Percentiles rank a stretch among this genome's conserved stretches.
Evolutionary conservation across 305 asterid genomes (phyloP).

Genomic region (Fraxinus nigra): DNA sequence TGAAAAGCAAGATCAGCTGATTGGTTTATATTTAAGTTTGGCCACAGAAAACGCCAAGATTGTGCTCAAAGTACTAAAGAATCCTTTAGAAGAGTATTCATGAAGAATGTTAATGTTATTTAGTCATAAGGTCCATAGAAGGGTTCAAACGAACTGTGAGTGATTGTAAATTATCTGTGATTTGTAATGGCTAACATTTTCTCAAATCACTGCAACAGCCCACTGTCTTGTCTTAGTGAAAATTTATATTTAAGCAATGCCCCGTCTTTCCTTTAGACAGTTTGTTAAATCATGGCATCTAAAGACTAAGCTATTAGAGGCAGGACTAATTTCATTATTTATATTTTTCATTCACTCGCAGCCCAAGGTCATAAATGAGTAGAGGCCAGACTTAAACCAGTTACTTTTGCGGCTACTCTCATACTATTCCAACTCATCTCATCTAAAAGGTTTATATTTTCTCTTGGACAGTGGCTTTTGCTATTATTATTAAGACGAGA

Average conservation of each 20-base stretch:
- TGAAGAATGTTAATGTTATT: neutral
- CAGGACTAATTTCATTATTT: neutral
- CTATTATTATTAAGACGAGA: neutral
- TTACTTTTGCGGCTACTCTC: neutral
- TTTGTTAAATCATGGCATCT: neutral
- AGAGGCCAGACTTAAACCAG: neutral
- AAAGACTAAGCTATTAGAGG: neutral
- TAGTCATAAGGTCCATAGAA: neutral
- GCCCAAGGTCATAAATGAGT: neutral
- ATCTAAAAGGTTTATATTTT: neutral
- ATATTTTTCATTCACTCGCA: neutral
- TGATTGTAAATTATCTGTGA: neutral
- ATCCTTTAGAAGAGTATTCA: neutral
- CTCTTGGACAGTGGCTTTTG: neutral
- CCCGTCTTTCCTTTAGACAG: neutral
- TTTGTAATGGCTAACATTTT: neutral
- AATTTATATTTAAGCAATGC: neutral
- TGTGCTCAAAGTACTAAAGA: neutral
- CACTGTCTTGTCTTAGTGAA: neutral
- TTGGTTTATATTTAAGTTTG: constrained; percentile 5
- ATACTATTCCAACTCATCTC: neutral
- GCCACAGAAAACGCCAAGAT: neutral
- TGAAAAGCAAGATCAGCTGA: neutral
- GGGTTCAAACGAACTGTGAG: neutral
- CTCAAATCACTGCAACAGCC: neutral